These are phyloP conservation scores for Lentinus tigrinus DNA, from an alignment of 768 basidiomycete genomes.

Conservation along the genomic window DNA sequence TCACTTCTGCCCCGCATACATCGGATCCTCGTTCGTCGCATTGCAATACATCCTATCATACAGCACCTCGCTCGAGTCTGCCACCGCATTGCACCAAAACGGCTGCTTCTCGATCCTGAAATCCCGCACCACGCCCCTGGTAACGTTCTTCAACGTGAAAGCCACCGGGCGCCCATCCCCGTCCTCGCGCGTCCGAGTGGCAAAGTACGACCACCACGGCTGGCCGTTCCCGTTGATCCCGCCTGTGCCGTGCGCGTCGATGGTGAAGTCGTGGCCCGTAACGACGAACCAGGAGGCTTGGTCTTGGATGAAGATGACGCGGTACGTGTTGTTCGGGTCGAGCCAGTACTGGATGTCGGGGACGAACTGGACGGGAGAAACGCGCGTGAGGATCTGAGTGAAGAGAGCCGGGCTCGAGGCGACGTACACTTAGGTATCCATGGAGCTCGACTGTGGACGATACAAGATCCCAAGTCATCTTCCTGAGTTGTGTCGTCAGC, in stretches of 20 bases:
- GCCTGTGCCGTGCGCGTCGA: constrained; percentile 54
- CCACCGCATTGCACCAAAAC: constrained; percentile 61
- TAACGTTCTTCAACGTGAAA: constrained; percentile 48
- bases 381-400: neutral
- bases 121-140: constrained; percentile 41
- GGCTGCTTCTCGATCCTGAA: constrained; percentile 56
- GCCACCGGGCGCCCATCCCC: constrained; percentile 60
- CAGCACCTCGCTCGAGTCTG: constrained; percentile 45
- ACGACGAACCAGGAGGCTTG: constrained; percentile 68
- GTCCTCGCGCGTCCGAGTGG: constrained; percentile 42
- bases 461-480: constrained; percentile 54
- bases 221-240: constrained; percentile 64
- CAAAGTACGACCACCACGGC: constrained; percentile 58
- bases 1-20: constrained; percentile 49
- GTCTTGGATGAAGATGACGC: constrained; percentile 61
- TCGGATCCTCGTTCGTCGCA: constrained; percentile 54
- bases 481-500: constrained; percentile 30
- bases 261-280: constrained; percentile 52
- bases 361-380: constrained; percentile 38
- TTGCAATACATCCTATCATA: constrained; percentile 62
- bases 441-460: constrained; percentile 43
- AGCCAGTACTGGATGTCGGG: constrained; percentile 59
- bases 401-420: neutral
- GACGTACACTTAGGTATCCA: constrained; percentile 41
- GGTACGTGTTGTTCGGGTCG: constrained; percentile 52